Base-by-base conservation (phyloP, 805 yeast species). In the Torulaspora franciscae region DNA sequence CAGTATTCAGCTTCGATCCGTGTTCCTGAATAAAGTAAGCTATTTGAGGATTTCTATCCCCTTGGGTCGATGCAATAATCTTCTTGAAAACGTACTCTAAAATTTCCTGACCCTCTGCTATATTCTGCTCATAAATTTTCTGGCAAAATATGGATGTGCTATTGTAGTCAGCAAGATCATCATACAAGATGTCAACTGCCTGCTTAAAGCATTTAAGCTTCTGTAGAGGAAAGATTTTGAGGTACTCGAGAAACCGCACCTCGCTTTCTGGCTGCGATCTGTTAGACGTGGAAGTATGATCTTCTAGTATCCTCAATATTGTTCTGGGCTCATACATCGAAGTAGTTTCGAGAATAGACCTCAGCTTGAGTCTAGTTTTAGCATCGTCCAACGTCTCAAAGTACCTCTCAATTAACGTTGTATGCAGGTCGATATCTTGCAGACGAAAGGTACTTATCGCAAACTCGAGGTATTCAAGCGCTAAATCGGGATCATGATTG, bases 81-180 rank as follows among this genome's bases (percentile, higher is more conserved):
- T 67, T 61, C 45, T 66, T 60, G n/a, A 79, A 63, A 27, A 67
- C 46, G 7, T 49, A 47, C n/a, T 56, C 17, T n/a, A 83, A 66
- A 7, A 76, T 60, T 4, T 58, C 47, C 23, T 62, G 51, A 2
- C 86, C 85, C 14, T 60, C 49, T 0, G 55, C 57, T 8, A 61
- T 32, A 37, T 74, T 69, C 2, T 54, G 46, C 1, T 65, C 46
- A 48, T 73, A 76, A 0, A 85, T 65, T 3, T 67, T 67, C 1
- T 74, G 62, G 49, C 93, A 81, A 55, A 85, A 85, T 2, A 65
- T 58, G 48, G 83, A 73, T 0, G 95, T 85, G n/a, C 69, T 66
- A 15, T 64, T 64, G 38, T 77, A 72, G 56, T 83, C 83, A 3
- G 75, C 64, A 36, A 85, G 62, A 15, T 79, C 79, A 39, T 75